A percentile compares a stretch with the other conserved stretches of the same genome.
These are phyloP conservation scores for Trichocladium antarcticum DNA, from an alignment of 495 filamentous ascomycete genomes.

Conservation along the genomic window DNA sequence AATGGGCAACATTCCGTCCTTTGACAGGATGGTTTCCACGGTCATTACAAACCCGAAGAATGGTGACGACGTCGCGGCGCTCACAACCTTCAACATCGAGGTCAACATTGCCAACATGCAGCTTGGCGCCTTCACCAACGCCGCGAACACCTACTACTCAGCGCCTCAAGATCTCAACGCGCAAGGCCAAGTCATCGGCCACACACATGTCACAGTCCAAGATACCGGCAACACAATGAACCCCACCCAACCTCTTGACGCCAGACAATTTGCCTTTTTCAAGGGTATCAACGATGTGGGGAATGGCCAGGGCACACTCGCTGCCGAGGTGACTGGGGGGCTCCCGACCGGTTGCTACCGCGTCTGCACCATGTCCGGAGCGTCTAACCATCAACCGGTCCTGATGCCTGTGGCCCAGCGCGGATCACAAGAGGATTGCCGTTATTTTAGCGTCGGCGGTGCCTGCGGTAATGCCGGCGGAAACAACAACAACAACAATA, in stretches of 20 bases:
- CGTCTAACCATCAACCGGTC: conserved; percentile 68
- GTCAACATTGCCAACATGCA: conserved; percentile 50
- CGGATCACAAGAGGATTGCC: conserved; percentile 63
- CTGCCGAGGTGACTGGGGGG: conserved; percentile 47
- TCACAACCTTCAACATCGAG: conserved; percentile 46
- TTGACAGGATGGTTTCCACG: conserved; percentile 53
- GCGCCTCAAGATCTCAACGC: conserved; percentile 51
- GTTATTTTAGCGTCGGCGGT: conserved; percentile 44
- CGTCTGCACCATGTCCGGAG: conserved; percentile 57
- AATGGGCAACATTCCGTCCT: conserved; percentile 62
- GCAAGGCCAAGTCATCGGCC: conserved; percentile 50
- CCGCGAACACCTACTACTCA: conserved; percentile 53
- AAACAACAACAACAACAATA: conserved; percentile 18
- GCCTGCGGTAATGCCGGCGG: conserved; percentile 17
- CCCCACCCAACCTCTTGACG: conserved; percentile 43
- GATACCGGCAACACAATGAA: conserved; percentile 42
- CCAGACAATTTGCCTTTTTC: conserved; percentile 58
- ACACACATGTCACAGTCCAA: conserved; percentile 64
- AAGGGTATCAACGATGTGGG: conserved; percentile 67
- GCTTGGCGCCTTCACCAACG: conserved; percentile 57
- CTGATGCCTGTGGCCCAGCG: conserved; percentile 68
- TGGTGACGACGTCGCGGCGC: conserved; percentile 34
- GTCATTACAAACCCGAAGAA: conserved; percentile 47
- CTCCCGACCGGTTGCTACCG: conserved; percentile 58
- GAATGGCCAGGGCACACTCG: conserved; percentile 49